A percentile compares a stretch with the other conserved stretches of the same genome.
These are phyloP conservation scores for Hylodesmum podocarpum DNA, from an alignment of 306 rosid species.

Conservation along the genomic window DNA sequence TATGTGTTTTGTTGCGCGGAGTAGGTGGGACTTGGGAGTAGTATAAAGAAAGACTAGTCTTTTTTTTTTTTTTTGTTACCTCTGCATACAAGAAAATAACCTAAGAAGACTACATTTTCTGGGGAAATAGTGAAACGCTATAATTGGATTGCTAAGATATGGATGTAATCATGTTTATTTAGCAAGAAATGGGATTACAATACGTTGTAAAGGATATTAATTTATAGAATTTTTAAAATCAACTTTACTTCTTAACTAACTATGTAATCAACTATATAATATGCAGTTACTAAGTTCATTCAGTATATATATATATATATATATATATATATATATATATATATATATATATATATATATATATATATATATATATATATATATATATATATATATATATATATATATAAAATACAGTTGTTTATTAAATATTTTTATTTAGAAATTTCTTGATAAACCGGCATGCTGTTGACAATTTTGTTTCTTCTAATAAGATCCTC, in stretches of 20 bases:
- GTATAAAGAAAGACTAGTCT: constrained; percentile 6
- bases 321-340: no score
- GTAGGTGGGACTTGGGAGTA: no score
- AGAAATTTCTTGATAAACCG: neutral
- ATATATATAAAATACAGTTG: no score
- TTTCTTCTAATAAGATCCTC: constrained; percentile 25
- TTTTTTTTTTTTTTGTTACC: neutral
- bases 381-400: no score
- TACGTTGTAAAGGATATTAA: neutral
- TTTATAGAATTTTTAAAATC: neutral
- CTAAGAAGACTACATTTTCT: no score
- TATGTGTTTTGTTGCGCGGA: neutral
- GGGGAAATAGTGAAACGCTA: neutral
- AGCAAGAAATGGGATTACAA: neutral
- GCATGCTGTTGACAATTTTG: constrained; percentile 24
- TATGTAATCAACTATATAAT: no score
- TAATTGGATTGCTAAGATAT: neutral
- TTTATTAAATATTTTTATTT: no score
- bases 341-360: no score
- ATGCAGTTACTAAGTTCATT: no score
- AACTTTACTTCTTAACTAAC: no score
- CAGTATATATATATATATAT: no score
- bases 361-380: no score
- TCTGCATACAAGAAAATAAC: neutral
- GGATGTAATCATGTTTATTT: neutral